Percentiles rank a stretch among this genome's conserved stretches.
phyloP scores from a whole-genome alignment of 306 rosid species.

The Corylus avellana region DNA sequence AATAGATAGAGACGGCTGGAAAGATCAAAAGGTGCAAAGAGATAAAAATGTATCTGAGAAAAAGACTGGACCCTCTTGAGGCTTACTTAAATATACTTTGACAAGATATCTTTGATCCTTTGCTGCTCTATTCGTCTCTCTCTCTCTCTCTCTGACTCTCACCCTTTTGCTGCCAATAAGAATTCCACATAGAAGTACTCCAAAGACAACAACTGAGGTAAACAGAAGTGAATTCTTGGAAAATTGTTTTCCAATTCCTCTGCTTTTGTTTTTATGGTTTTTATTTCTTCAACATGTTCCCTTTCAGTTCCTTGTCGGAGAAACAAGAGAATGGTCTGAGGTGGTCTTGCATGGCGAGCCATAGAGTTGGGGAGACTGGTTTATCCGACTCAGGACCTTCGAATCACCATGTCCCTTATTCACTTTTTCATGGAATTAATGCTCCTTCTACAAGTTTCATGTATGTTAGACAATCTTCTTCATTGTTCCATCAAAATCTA shows the following conservation, averaged over 20 bases:
- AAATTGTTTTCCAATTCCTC: slow-evolving; percentile 28
- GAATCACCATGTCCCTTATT: slow-evolving; percentile 65
- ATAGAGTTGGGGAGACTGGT: slow-evolving; percentile 72
- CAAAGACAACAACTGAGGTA: slow-evolving; percentile 40
- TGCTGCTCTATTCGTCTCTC: background rate
- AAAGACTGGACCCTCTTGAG: slow-evolving; percentile 47
- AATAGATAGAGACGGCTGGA: slow-evolving; percentile 42
- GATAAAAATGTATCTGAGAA: slow-evolving; percentile 41
- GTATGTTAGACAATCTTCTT: slow-evolving; percentile 44
- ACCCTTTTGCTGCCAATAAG: slow-evolving; percentile 35
- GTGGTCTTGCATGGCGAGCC: slow-evolving; percentile 69
- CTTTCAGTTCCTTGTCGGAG: slow-evolving; percentile 43
- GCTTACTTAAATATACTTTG: slow-evolving; percentile 43
- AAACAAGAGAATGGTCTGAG: slow-evolving; percentile 50
- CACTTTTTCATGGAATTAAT: slow-evolving; percentile 70
- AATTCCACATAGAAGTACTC: slow-evolving; percentile 23
- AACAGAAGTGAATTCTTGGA: slow-evolving; percentile 20
- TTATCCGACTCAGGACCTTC: slow-evolving; percentile 77
- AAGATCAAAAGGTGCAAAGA: slow-evolving; percentile 35
- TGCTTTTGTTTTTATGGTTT: slow-evolving; percentile 31
- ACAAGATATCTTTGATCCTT: slow-evolving; percentile 62
- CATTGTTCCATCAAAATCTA: slow-evolving; percentile 18
- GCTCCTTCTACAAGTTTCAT: slow-evolving; percentile 57
- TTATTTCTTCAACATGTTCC: slow-evolving; percentile 23
- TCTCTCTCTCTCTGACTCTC: background rate